Evolutionary conservation across 345 rosid species (phyloP), one percentile per base, ranked within the genome.

Genomic region (Eucalyptus pauciflora): DNA sequence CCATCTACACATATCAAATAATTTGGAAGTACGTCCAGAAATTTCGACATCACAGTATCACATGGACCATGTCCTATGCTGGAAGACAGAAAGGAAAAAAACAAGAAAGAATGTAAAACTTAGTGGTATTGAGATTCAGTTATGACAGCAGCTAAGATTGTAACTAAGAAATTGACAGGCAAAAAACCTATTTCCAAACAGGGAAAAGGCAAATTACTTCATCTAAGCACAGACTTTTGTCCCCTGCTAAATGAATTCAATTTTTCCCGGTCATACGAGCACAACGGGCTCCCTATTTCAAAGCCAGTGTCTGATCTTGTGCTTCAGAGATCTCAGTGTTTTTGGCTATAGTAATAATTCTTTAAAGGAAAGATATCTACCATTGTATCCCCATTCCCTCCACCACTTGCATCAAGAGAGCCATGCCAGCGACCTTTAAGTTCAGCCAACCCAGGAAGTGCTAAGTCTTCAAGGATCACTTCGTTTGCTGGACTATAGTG

Each of bases 371-470:
- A 86, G 54, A 88, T 50, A 64, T 43, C 80, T 93, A 98, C 99
- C 97, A 94, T 94, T 51, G 99, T 98, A 92, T 98, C 99, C 79
- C 99, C 99, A 91, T 98, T 96, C 95, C 98, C 99, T 93, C 99
- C 99, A 89, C 99, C 99, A 91, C 98, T 96, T 87, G 99, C 99
- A 92, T 95, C 99, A 88, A 98, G 94, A 86, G 99, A 98, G 89
- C 98, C 98, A 92, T 92, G 98, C 99, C 99, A 98, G 69, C 90
- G 94, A 87, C 99, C 99, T 93, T 91, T 95, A 52, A 98, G 96
- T 93, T 98, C 99, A 89, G 98, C 97, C 90, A 98, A 93, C 92
- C 98, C 99, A 83, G 98, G 99, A 89, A 98, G 97, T 90, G 94
- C 94, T 89, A 93, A 67, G 90, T 95, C 98, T 91, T 96, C 98